Base-by-base conservation (phyloP, 495 filamentous ascomycete species). In the Talaromyces stipitatus region DNA sequence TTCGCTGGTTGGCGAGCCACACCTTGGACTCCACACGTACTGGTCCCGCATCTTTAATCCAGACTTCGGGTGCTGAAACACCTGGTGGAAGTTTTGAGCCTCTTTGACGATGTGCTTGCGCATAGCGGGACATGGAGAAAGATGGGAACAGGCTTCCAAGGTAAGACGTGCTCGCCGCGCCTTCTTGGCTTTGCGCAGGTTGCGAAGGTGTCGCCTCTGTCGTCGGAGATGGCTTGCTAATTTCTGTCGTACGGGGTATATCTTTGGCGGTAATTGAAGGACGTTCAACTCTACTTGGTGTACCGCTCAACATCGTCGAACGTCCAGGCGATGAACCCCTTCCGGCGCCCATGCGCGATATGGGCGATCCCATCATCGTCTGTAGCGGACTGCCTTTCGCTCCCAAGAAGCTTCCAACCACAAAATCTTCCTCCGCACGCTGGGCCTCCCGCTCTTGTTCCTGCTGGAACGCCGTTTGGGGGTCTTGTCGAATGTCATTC, bases 1-100 rank as follows among this genome's bases (percentile, higher is more conserved):
- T 98, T 46, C 94, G 84, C 73, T 98, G 90, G 67, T 98, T 98
- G 50, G 94, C 94, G 30, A 98, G 87, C 92, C 94, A 98, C 5
- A 98, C 92, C 71, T 98, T 98, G 38, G 89, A 89, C 71, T 98
- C 94, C 36, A 98, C 90, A 53, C 88, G 82, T 30, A 97, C 78
- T 1, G 91, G 90, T 0, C 92, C 92, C 0, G 87, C 78, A 69
- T 98, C 92, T 75, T 97, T 98, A 74, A 98, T 86, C 82, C 92
- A 90, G 46, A 79, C 77, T 1, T 80, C 83, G 9, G 94, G 94
- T 57, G 92, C 83, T 29, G 74, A 80, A n/a, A 98, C 88, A 18
- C 95, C 95, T 4, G 89, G 86, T 0, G 94, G 94, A 23, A 98
- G 74, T 24, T 60, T 60, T 20, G 69, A 61, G 24, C 70, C 62